phyloP scores from a whole-genome alignment of 176 grass and related monocot species.

The Dendrocalamus sinicus region DNA sequence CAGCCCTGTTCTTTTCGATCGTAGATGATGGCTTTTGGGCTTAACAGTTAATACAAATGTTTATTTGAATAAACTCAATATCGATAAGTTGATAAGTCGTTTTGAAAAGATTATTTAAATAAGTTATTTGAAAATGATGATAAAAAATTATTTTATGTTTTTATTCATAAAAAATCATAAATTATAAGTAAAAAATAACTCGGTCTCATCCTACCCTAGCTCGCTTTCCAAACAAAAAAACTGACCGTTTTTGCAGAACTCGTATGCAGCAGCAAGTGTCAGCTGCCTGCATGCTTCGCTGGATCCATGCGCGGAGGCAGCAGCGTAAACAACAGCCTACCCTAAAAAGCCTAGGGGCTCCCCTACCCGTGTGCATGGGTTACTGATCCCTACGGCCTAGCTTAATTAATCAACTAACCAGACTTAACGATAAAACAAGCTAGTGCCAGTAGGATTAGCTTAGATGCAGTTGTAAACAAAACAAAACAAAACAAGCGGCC shows the following conservation, averaged over 20 bases:
- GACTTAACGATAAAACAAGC: neutral
- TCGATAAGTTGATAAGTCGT: too few relatives aligned
- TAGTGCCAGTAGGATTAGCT: neutral
- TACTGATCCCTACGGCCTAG: conserved; percentile 52
- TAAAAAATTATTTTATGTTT: too few relatives aligned
- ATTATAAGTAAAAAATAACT: too few relatives aligned
- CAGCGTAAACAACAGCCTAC: conserved; percentile 4
- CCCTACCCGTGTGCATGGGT: conserved; percentile 25
- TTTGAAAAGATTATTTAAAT: too few relatives aligned
- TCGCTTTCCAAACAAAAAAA: neutral
- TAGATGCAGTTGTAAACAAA: neutral
- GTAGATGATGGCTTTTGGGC: too few relatives aligned
- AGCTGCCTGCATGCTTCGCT: neutral
- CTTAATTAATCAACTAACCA: neutral
- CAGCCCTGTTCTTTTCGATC: too few relatives aligned
- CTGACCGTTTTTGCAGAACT: neutral
- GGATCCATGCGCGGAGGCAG: conserved; percentile 4
- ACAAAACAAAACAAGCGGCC: neutral
- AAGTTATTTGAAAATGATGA: too few relatives aligned
- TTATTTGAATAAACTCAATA: too few relatives aligned
- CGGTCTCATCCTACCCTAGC: neutral
- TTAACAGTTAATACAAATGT: too few relatives aligned
- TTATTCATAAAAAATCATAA: too few relatives aligned
- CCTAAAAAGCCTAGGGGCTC: conserved; percentile 10
- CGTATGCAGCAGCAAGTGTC: neutral